Evolutionary conservation across 208 protist species (phyloP).

Genomic region (Crithidia expoeki): DNA sequence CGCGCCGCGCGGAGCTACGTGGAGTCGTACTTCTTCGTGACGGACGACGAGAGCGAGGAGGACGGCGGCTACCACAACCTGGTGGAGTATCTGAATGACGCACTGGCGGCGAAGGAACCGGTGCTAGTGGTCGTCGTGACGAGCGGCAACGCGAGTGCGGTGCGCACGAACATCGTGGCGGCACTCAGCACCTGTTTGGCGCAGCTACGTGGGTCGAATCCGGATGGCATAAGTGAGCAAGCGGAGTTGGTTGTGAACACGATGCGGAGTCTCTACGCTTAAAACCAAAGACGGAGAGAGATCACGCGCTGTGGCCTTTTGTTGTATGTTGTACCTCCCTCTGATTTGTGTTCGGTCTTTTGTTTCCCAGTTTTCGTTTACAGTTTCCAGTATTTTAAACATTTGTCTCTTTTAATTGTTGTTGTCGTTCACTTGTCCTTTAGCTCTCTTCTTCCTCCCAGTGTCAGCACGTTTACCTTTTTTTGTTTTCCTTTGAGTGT

Average conservation of each 20-base stretch:
- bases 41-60: constrained; percentile 34
- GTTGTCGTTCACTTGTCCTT: too few relatives aligned
- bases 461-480: too few relatives aligned
- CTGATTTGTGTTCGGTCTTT: too few relatives aligned
- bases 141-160: constrained; percentile 23
- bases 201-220: constrained; percentile 3
- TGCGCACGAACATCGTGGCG: constrained; percentile 51
- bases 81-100: constrained; percentile 38
- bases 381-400: too few relatives aligned
- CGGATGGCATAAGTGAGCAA: constrained; percentile 42
- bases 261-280: constrained; percentile 45
- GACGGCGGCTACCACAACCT: constrained; percentile 51
- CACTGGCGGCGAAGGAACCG: constrained; percentile 28
- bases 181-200: constrained; percentile 42
- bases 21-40: constrained; percentile 67
- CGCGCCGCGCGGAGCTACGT: constrained; percentile 39
- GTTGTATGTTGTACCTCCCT: too few relatives aligned
- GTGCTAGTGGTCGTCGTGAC: constrained; percentile 56
- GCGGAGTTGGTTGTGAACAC: constrained; percentile 42
- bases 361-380: too few relatives aligned
- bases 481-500: too few relatives aligned
- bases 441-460: too few relatives aligned
- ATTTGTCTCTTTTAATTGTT: too few relatives aligned
- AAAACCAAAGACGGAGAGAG: neutral
- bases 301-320: neutral